A percentile compares a stretch with the other conserved stretches of the same genome.
Evolutionary conservation across 208 protist genomes (phyloP).

Genomic region (Leishmania tarentolae): DNA sequence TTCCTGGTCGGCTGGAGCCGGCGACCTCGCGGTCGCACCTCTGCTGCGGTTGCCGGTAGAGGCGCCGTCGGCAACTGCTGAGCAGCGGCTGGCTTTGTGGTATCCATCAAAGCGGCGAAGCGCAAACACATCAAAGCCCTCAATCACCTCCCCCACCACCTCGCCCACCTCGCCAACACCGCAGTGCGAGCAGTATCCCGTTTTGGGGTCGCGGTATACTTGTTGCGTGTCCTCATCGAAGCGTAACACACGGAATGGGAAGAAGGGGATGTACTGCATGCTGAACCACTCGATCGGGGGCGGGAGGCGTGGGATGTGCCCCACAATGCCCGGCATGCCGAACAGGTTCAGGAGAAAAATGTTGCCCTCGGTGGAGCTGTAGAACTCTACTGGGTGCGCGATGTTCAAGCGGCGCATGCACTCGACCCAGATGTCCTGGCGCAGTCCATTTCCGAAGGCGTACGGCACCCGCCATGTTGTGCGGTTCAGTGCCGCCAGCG

Average conservation of each 20-base stretch:
- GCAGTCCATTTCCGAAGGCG: slow-evolving; percentile 90
- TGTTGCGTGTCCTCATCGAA: slow-evolving; percentile 53
- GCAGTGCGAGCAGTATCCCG: slow-evolving; percentile 38
- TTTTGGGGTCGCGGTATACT: slow-evolving; percentile 49
- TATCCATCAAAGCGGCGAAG: slow-evolving; percentile 78
- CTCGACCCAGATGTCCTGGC: slow-evolving; percentile 83
- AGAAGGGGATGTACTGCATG: slow-evolving; percentile 43
- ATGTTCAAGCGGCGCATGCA: slow-evolving; percentile 59
- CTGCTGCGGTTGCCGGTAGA: slow-evolving; percentile 1
- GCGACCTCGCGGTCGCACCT: background rate
- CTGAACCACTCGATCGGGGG: slow-evolving; percentile 32
- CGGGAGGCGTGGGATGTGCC: slow-evolving; percentile 59
- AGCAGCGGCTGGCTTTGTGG: slow-evolving; percentile 28
- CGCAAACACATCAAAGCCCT: slow-evolving; percentile 63
- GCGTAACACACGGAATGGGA: slow-evolving; percentile 48
- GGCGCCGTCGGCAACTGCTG: background rate
- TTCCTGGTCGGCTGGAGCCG: slow-evolving; percentile 18
- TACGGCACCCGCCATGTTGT: slow-evolving; percentile 66
- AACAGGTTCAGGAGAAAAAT: slow-evolving; percentile 68
- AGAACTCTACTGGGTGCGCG: slow-evolving; percentile 77
- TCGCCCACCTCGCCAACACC: slow-evolving; percentile 51
- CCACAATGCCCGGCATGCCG: slow-evolving; percentile 52
- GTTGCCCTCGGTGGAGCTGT: slow-evolving; percentile 89
- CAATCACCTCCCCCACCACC: slow-evolving; percentile 53
- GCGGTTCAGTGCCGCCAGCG: slow-evolving; percentile 15